Base-by-base conservation (phyloP, 176 grass and related monocot genomes). In the Luzula sylvatica region DNA sequence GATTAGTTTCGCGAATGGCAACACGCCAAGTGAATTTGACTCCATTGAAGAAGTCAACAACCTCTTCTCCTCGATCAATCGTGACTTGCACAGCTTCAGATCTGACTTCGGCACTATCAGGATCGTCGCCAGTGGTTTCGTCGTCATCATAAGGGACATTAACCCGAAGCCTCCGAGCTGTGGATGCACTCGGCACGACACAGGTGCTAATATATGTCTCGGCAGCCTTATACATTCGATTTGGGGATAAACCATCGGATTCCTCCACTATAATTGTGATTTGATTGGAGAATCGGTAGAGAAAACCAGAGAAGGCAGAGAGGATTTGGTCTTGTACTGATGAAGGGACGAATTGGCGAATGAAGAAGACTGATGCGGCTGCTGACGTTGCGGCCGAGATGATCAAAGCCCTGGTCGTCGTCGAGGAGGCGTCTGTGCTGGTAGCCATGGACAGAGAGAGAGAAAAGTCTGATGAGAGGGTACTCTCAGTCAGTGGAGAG, bases 41-140 rank as follows among this genome's bases (percentile, higher is more conserved):
- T 3, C 55, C 88, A 0, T 77, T 29, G 17, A 72, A 83, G 2
- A 77, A 25, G 8, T 94, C 82, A 1, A 51, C 3, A 72, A 87
- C 73, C 72, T 87, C 82, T 15, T 94, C 78, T 3, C 72, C 82
- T 0, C 57, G 65, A 13, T 76, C 82, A 30, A 83, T 66, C 38
- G 68, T 68, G 38, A 87, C n/a, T 16, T 67, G 46, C 55, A 94
- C 67, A 21, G 44, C 69, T 23, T 80, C 56, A 1, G 40, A 26
- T 47, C 59, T 42, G 46, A 64, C 42, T 4, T 64, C 59, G 3
- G 25, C 3, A 13, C 14, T 64, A 9, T 64, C 59, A 49, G 59
- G 59, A 64, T 64, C 42, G 3, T 26, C 42, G 18, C 42, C 41
- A 11, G 41, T 48, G 38, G 3, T 46, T 0, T 64, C 3, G 11